Conservation (phyloP, 257 asterid species). For the Leptodermis oblonga region DNA sequence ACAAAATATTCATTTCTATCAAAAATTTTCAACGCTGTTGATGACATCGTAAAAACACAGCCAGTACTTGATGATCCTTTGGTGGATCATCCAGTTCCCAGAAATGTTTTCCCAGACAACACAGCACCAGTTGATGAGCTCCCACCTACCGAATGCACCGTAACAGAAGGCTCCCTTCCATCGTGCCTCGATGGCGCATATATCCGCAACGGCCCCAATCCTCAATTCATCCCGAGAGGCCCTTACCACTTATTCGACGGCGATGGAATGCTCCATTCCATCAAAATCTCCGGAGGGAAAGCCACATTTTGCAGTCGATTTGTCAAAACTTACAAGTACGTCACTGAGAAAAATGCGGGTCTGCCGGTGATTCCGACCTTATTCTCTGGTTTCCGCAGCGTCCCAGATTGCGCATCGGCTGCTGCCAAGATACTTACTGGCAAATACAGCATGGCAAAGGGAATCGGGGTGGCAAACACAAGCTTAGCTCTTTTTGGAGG, state of each 20-base stretch:
- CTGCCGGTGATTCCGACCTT: not conserved
- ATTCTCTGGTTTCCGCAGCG: slow-evolving; percentile 45
- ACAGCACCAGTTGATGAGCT: slow-evolving; percentile 68
- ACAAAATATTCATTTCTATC: too few relatives aligned
- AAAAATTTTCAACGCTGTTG: not conserved
- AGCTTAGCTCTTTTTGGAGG: slow-evolving; percentile 57
- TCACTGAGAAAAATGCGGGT: not conserved
- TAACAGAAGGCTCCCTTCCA: slow-evolving; percentile 59
- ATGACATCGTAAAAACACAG: slow-evolving; percentile 3
- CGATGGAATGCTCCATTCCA: slow-evolving; percentile 74
- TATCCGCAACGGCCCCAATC: slow-evolving; percentile 84
- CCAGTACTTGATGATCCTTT: too few relatives aligned
- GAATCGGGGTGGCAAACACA: slow-evolving; percentile 46
- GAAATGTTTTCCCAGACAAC: slow-evolving; percentile 46
- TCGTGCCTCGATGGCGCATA: slow-evolving; percentile 63
- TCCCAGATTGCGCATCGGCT: slow-evolving; percentile 9
- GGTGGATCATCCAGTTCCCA: slow-evolving; percentile 62
- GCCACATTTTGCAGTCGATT: slow-evolving; percentile 6
- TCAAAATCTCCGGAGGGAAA: not conserved
- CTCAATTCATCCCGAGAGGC: slow-evolving; percentile 73
- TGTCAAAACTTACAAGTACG: slow-evolving; percentile 8
- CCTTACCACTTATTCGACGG: slow-evolving; percentile 85
- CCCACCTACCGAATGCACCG: slow-evolving; percentile 58
- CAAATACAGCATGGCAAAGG: not conserved
- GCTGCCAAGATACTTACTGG: not conserved